These are phyloP conservation scores for Henckelia pumila DNA, from an alignment of 257 asterid species.

Conservation along the genomic window DNA sequence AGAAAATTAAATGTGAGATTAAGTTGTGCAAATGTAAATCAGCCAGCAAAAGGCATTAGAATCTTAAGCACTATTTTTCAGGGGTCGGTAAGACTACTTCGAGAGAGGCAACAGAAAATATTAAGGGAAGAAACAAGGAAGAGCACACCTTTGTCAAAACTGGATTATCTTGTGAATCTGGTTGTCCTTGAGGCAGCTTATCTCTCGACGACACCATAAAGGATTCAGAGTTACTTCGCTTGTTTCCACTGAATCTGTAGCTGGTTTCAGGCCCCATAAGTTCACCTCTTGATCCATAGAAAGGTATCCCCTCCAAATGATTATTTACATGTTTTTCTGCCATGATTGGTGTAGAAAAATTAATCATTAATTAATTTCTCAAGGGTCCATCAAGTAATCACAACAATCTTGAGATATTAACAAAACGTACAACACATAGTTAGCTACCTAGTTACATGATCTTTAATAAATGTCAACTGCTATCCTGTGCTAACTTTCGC, in stretches of 20 bases:
- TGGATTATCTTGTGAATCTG: conserved; percentile 63
- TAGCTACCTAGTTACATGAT: not conserved
- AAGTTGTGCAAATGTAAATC: conserved; percentile 20
- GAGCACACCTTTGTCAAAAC: conserved; percentile 65
- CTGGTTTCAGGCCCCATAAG: conserved; percentile 54
- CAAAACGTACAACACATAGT: not conserved
- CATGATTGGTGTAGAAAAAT: conserved; percentile 36
- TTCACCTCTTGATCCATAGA: conserved; percentile 69
- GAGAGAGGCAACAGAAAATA: conserved; percentile 2
- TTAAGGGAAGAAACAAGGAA: not conserved
- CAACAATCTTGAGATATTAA: not conserved
- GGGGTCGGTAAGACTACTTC: not conserved
- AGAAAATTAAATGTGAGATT: conserved; percentile 38
- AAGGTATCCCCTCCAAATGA: conserved; percentile 79
- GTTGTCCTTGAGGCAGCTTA: conserved; percentile 45
- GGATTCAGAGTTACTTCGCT: conserved; percentile 77
- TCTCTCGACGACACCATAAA: conserved; percentile 64
- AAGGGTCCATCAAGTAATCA: conserved; percentile 14
- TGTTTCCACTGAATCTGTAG: conserved; percentile 53
- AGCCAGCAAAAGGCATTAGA: conserved; percentile 7
- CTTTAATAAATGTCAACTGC: conserved; percentile 8
- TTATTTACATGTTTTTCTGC: conserved; percentile 59
- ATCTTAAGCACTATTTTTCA: not conserved
- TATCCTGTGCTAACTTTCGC: not conserved
- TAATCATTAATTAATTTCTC: conserved; percentile 14